Percentiles rank a stretch among this genome's conserved stretches.
phyloP scores from a whole-genome alignment of 1,139 yeast species.

The Trichomonascaceae sp. region DNA sequence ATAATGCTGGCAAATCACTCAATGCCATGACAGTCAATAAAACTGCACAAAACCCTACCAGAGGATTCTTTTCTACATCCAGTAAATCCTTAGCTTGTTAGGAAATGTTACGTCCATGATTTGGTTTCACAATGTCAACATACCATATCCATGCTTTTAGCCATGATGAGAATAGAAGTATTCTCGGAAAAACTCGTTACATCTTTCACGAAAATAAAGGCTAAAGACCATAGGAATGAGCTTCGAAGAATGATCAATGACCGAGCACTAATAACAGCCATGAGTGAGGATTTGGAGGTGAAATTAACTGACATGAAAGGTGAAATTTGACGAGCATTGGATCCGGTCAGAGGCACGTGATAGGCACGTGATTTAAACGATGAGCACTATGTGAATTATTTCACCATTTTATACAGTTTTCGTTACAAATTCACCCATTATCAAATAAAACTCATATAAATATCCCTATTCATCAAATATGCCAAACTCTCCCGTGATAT shows the following conservation, averaged over 20 bases:
- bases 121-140: conserved; percentile 9
- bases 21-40: conserved; percentile 32
- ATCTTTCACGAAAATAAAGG: conserved; percentile 37
- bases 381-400: no score
- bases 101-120: conserved; percentile 1
- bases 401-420: no score
- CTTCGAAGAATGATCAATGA: conserved; percentile 34
- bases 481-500: neutral
- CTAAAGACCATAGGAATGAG: conserved; percentile 38
- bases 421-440: neutral
- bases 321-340: neutral
- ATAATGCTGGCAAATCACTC: conserved; percentile 28
- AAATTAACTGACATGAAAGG: neutral
- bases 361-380: neutral
- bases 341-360: neutral
- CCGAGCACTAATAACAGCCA: conserved; percentile 25
- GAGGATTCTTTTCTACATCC: conserved; percentile 31
- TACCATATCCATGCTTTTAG: conserved; percentile 49
- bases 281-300: conserved; percentile 7
- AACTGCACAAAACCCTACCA: conserved; percentile 42
- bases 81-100: conserved; percentile 8
- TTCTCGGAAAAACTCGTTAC: conserved; percentile 36
- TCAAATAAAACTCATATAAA: neutral
- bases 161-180: conserved; percentile 45
- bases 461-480: neutral